Conservation (phyloP, 2,329 filamentous ascomycete species). For the Gliomastix tumulicola region DNA sequence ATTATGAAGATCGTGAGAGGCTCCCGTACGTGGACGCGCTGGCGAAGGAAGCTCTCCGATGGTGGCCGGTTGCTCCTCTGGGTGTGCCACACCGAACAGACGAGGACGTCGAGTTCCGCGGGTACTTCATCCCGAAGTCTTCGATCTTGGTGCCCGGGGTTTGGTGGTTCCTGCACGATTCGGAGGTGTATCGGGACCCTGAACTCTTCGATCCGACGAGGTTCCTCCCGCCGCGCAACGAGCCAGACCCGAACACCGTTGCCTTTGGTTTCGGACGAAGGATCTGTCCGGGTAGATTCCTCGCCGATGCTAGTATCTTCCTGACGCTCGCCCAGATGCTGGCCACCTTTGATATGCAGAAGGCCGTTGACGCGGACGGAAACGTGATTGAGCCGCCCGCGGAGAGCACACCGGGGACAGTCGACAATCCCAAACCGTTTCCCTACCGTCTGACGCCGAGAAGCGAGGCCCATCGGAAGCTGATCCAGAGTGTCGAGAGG, state of each 20-base stretch:
- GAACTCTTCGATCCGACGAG: conserved; percentile 17
- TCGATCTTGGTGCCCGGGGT: conserved; percentile 12
- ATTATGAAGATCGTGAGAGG: conserved; percentile 11
- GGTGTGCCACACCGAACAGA: conserved; percentile 26
- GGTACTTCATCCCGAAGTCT: conserved; percentile 18
- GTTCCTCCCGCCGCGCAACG: conserved; percentile 13
- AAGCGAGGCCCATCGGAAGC: no score
- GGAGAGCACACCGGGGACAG: conserved; percentile 2
- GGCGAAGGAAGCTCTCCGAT: conserved; percentile 16
- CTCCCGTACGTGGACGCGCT: conserved; percentile 19
- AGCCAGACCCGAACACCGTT: conserved; percentile 15
- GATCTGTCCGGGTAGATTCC: conserved; percentile 18
- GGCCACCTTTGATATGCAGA: conserved; percentile 33
- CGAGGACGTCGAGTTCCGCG: conserved; percentile 15
- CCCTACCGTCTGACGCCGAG: conserved; percentile 8
- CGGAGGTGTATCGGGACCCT: conserved; percentile 36
- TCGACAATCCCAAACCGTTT: conserved; percentile 2
- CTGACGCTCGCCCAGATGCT: conserved; percentile 30
- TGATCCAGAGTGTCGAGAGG: no score
- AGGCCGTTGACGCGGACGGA: conserved; percentile 2
- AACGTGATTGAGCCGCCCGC: conserved; percentile 1
- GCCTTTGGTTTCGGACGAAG: conserved; percentile 21
- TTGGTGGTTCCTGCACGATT: conserved; percentile 10
- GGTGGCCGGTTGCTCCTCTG: conserved; percentile 18
- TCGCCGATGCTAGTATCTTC: conserved; percentile 17